phyloP scores from a whole-genome alignment of 257 asterid species.

The Scutellaria galericulata region DNA sequence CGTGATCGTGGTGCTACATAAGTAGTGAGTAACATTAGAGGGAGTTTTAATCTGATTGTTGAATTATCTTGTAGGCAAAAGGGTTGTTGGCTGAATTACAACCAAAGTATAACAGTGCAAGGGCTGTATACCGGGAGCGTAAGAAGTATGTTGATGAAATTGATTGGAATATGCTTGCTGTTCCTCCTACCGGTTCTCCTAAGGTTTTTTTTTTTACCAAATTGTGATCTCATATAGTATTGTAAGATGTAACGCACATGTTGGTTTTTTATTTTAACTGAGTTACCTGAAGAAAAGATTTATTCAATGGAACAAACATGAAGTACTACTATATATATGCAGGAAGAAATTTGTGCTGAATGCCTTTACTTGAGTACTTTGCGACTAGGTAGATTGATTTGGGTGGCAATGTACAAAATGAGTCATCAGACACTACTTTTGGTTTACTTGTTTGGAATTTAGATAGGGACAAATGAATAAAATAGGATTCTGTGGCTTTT shows the following conservation, averaged over 20 bases:
- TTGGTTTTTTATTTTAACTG: constrained; percentile 13
- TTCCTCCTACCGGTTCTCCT: constrained; percentile 89
- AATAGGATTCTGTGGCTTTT: not conserved
- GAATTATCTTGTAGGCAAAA: constrained; percentile 73
- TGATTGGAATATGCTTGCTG: constrained; percentile 98
- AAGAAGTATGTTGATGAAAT: constrained; percentile 91
- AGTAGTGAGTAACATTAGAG: constrained; percentile 8
- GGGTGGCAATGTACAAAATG: not conserved
- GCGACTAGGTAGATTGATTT: constrained; percentile 19
- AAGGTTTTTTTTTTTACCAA: constrained; percentile 55
- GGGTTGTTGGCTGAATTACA: constrained; percentile 92
- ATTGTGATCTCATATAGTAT: not conserved
- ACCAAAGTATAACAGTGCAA: constrained; percentile 93
- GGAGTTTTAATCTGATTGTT: constrained; percentile 37
- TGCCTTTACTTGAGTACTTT: not conserved
- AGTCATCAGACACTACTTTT: constrained; percentile 13
- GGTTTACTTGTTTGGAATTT: constrained; percentile 20
- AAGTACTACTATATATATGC: not conserved
- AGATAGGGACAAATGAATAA: not conserved
- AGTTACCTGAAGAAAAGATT: constrained; percentile 13
- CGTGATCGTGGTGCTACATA: not conserved
- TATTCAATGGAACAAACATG: not conserved
- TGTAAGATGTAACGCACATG: not conserved
- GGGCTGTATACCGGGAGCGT: constrained; percentile 96
- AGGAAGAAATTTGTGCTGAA: not conserved